Evolutionary conservation across 2,329 filamentous ascomycete genomes (phyloP).

Genomic region (Aspergillus felis): DNA sequence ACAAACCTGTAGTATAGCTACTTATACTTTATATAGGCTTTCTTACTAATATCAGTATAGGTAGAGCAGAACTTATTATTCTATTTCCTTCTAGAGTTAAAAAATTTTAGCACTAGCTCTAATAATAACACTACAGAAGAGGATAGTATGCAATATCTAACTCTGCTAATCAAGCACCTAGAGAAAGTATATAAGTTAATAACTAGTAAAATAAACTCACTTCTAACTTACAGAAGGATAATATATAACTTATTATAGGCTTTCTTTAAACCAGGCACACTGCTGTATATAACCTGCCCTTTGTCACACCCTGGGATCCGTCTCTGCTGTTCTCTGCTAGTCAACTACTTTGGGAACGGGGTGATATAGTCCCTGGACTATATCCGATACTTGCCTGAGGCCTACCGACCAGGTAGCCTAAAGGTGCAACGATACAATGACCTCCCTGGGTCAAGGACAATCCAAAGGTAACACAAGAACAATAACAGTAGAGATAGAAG

Average conservation of each 20-base stretch:
- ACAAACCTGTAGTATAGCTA: not conserved
- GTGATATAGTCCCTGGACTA: no score
- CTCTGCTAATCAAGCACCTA: not conserved
- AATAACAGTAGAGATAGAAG: no score
- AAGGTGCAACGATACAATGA: no score
- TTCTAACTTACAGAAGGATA: constrained; percentile 22
- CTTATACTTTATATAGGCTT: not conserved
- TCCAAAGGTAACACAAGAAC: no score
- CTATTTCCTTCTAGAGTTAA: constrained; percentile 10
- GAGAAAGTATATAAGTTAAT: constrained; percentile 8
- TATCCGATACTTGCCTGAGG: no score
- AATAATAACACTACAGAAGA: not conserved
- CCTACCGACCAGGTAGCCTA: no score
- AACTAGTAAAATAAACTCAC: constrained; percentile 10
- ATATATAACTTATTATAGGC: constrained; percentile 29
- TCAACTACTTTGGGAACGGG: no score
- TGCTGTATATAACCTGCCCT: constrained; percentile 17
- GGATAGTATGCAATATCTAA: not conserved
- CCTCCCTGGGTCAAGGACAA: no score
- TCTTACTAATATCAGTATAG: constrained; percentile 4
- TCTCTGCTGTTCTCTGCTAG: no score
- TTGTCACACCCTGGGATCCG: no score
- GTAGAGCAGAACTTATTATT: constrained; percentile 12
- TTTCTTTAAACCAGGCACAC: constrained; percentile 28
- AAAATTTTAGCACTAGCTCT: not conserved